Percentiles rank a stretch among this genome's conserved stretches.
Conservation (phyloP, 768 basidiomycete genomes). For the Serendipita sp. region DNA sequence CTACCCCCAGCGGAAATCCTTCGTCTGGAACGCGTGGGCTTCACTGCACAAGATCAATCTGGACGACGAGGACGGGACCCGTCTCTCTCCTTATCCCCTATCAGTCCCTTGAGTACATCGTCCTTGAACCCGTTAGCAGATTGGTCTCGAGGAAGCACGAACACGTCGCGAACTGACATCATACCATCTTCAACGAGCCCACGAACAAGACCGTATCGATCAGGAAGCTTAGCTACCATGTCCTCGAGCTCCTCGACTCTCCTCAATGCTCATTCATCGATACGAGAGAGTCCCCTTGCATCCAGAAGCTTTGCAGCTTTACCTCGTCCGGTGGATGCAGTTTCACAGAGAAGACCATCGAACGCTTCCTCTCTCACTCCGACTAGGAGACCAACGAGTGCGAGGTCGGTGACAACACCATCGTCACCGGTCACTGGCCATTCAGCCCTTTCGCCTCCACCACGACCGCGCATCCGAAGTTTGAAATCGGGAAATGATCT, state of each 20-base stretch:
- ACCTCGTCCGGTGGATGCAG: background rate
- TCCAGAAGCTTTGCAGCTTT: background rate
- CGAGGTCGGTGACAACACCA: background rate
- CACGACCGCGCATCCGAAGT: background rate
- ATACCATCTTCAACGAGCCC: background rate
- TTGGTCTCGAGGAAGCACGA: background rate
- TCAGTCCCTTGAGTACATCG: background rate
- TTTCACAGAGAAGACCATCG: background rate
- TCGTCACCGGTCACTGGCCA: background rate
- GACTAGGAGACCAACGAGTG: background rate
- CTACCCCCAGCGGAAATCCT: slow-evolving; percentile 52
- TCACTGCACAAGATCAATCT: background rate
- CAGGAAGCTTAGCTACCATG: background rate
- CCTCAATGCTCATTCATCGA: background rate
- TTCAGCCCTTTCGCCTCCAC: background rate
- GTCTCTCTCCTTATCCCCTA: background rate
- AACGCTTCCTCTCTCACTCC: background rate
- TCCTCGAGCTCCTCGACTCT: background rate
- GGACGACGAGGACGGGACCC: background rate
- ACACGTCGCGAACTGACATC: background rate
- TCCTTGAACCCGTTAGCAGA: background rate
- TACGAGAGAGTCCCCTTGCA: background rate
- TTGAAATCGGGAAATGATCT: background rate
- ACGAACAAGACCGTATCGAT: background rate
- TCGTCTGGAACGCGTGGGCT: slow-evolving; percentile 26